Evolutionary conservation across 352 stramenopile genomes (phyloP).

Genomic region (Globisporangium viniferum): DNA sequence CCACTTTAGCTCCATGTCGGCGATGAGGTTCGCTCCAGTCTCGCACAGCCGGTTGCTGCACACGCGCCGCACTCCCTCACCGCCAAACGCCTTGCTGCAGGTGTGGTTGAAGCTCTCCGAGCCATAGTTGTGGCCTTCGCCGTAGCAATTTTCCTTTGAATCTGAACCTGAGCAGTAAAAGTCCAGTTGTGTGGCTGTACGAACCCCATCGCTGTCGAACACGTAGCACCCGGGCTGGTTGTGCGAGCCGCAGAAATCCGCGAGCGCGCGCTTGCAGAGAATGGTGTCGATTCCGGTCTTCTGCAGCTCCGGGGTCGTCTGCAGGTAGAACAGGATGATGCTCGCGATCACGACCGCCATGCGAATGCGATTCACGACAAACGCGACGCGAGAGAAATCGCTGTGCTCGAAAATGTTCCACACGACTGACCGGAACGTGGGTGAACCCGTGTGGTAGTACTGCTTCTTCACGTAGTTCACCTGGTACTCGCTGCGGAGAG

Average conservation of each 20-base stretch:
- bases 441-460: constrained; percentile 20
- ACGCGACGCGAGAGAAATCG: constrained; percentile 23
- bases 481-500: constrained; percentile 18
- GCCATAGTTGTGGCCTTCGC: constrained; percentile 29
- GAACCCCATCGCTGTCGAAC: constrained; percentile 15
- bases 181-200: constrained; percentile 22
- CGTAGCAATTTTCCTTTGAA: constrained; percentile 22
- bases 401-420: constrained; percentile 53
- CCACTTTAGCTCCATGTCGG: constrained; percentile 53
- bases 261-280: constrained; percentile 39
- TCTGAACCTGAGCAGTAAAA: constrained; percentile 24
- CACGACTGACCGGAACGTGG: constrained; percentile 28
- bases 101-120: constrained; percentile 22
- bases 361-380: constrained; percentile 28
- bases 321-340: constrained; percentile 49
- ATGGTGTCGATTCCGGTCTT: constrained; percentile 33
- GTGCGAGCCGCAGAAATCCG: constrained; percentile 33
- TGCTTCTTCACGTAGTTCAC: constrained; percentile 22
- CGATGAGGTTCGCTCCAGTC: constrained; percentile 24
- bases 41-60: constrained; percentile 50
- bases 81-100: constrained; percentile 27
- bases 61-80: constrained; percentile 18
- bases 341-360: constrained; percentile 37
- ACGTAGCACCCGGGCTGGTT: constrained; percentile 37
- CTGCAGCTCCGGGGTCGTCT: constrained; percentile 52